Evolutionary conservation across 441 rosid species (phyloP).

Genomic region (Sinapis alba): DNA sequence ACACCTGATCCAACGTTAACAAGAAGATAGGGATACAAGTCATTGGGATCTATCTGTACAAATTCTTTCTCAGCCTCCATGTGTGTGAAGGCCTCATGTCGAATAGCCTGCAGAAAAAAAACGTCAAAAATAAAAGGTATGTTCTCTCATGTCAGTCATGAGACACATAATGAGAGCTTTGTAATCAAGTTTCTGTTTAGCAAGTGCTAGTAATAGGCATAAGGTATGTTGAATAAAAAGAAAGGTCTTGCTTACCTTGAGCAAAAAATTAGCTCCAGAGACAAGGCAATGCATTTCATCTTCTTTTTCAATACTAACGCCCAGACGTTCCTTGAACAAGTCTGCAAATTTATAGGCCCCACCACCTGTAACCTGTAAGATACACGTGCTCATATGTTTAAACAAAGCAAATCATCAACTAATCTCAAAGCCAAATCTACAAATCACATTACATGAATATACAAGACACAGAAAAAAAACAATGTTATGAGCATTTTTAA

Average conservation of each 20-base stretch:
- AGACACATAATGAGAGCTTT: neutral
- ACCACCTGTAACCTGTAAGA: slow-evolving; percentile 90
- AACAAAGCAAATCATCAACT: slow-evolving; percentile 10
- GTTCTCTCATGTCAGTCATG: too few relatives aligned
- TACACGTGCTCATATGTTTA: neutral
- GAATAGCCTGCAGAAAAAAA: slow-evolving; percentile 66
- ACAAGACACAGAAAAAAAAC: neutral
- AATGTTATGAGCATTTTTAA: neutral
- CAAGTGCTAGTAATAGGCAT: slow-evolving; percentile 15
- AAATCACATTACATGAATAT: slow-evolving; percentile 7
- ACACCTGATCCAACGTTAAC: slow-evolving; percentile 99
- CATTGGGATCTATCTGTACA: slow-evolving; percentile 93
- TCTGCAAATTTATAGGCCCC: slow-evolving; percentile 97
- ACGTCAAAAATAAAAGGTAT: too few relatives aligned
- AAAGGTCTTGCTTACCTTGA: slow-evolving; percentile 59
- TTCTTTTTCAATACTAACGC: slow-evolving; percentile 95
- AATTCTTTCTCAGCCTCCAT: slow-evolving; percentile 61
- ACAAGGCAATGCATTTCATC: slow-evolving; percentile 99
- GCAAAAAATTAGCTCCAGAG: slow-evolving; percentile 97
- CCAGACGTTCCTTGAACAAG: slow-evolving; percentile 94
- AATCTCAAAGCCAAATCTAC: neutral
- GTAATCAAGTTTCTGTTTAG: neutral
- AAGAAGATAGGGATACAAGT: slow-evolving; percentile 96
- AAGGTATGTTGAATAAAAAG: neutral
- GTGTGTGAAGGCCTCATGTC: slow-evolving; percentile 3